Evolutionary conservation across 2,329 filamentous ascomycete genomes (phyloP), one percentile per base, ranked within the genome.

Genomic region (Penicillium polonicum): DNA sequence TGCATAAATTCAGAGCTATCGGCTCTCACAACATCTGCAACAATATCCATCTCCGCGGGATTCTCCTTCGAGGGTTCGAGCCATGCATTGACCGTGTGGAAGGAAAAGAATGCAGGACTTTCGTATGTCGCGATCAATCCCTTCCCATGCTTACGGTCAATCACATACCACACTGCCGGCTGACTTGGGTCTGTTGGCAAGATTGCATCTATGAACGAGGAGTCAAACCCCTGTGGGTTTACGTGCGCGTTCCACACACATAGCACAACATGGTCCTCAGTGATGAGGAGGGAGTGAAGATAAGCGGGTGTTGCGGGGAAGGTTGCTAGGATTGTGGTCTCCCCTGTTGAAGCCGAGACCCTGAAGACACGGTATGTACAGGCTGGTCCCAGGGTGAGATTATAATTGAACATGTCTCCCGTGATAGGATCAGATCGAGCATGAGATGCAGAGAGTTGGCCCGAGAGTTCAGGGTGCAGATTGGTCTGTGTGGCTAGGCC

Each of bases 211-310:
- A 88, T 68, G 0, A 94, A 67, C 39, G 51, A 59, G 35, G 29
- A 52, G 19, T 52, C 10, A 15, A 52, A 38, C 31, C 1, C 38
- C 23, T 39, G 46, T 5, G 59, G 70, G 66, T 91, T 92, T 9
- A 84, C 76, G 38, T 87, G 85, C 0, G 87, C 81, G 17, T 85
- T 85, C 65, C 89, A 92, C 1, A 94, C 76, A 68, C 88, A 92
- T 5, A 95, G 76, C 0, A 94, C 76, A 2, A 92, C 84, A 66
- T 88, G 89, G 65, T 86, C 84, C 17, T 84, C 76, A 0, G 89
- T 88, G 27, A 95, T 74, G 66, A 91, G 91, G 65, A 93, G 82
- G 9, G 90, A 93, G 75, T 95, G 91, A n/a, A 95, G 84, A 66
- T 94, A 95, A 0, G 89, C 87, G 0, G 88, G 70, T 3, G 79